Conservation (phyloP, 2,329 filamentous ascomycete genomes). For the Phialocephala subalpina region DNA sequence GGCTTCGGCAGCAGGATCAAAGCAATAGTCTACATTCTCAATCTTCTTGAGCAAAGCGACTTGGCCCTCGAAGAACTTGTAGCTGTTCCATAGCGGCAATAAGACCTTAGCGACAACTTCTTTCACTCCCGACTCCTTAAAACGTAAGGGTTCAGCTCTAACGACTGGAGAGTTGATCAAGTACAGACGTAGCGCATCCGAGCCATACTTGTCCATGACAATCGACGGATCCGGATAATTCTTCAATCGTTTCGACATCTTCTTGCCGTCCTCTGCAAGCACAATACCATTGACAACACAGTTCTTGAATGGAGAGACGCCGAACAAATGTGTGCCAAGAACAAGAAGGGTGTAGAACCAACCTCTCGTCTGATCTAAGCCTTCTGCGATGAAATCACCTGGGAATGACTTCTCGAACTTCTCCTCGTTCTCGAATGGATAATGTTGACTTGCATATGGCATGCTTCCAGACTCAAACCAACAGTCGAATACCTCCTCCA, state of each 20-base stretch:
- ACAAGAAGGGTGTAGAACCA: constrained; percentile 97
- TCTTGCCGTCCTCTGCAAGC: constrained; percentile 93
- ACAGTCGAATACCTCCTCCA: constrained; percentile 93
- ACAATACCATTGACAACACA: constrained; percentile 97
- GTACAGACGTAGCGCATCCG: constrained; percentile 92
- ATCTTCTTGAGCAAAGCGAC: constrained; percentile 87
- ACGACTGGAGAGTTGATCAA: constrained; percentile 97
- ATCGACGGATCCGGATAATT: constrained; percentile 91
- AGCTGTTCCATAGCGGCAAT: constrained; percentile 93
- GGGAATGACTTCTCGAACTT: constrained; percentile 84
- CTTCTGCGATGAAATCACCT: constrained; percentile 93
- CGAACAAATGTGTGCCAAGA: constrained; percentile 87
- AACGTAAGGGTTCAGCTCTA: constrained; percentile 86
- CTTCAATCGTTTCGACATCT: constrained; percentile 97
- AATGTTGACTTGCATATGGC: constrained; percentile 92
- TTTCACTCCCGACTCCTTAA: constrained; percentile 92
- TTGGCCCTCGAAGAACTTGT: constrained; percentile 95
- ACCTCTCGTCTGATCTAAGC: constrained; percentile 90
- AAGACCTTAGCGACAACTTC: constrained; percentile 94
- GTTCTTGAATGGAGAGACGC: constrained; percentile 88
- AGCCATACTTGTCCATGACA: constrained; percentile 88
- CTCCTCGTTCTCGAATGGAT: constrained; percentile 89
- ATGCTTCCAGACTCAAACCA: constrained; percentile 98
- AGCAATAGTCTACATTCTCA: constrained; percentile 77
- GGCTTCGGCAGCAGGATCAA: constrained; percentile 77